Evolutionary conservation across 73 alveolate genomes (phyloP), one percentile per base, ranked within the genome.

Genomic region (Paraurostyla sp.): DNA sequence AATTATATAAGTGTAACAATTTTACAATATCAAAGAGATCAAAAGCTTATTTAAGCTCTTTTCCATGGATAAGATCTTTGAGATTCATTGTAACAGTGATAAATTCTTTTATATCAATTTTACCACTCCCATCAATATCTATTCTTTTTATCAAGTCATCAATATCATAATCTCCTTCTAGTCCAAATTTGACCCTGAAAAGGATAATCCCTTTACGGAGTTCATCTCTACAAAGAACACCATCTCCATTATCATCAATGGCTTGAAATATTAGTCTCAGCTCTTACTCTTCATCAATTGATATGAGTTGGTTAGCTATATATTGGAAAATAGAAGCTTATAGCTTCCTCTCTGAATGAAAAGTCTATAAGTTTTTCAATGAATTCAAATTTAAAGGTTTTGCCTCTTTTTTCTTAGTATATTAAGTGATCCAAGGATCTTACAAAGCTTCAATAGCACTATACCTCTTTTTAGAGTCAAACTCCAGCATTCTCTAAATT

Each of bases 201-300:
- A 91, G 76, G 41, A 90, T 94, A 75, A 95, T 95, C 43, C 99
- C 99, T n/a, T 95, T 96, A 25, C 62, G 42, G 18, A 96, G 82
- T 62, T 96, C 99, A 46, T 94, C 97, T 42, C 82, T 92, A 35
- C 93, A 76, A 35, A 96, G 75, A 41, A 90, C 89, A 22, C 99
- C 99, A 59, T 96, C 99, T 15, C 96, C 95, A 48, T 96, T 93
- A 41, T 90, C 89, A 94, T 94, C 98, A 23, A 94, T 71, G 23
- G 94, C 85, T 60, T 56, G 25, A 45, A 94, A 94, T 40, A 94
- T 94, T 35, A 52, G 65, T 71, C 84, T 68, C 51, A 94, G 76
- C 54, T 92, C 86, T 52, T 89, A 69, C 36, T 85, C 76, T 63
- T 94, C 98, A 16, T 84, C 91, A 27, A 56, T 49, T 30, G 89